Evolutionary conservation across 1,284 basidiomycete genomes (phyloP).

Genomic region (Naganishia sp.): DNA sequence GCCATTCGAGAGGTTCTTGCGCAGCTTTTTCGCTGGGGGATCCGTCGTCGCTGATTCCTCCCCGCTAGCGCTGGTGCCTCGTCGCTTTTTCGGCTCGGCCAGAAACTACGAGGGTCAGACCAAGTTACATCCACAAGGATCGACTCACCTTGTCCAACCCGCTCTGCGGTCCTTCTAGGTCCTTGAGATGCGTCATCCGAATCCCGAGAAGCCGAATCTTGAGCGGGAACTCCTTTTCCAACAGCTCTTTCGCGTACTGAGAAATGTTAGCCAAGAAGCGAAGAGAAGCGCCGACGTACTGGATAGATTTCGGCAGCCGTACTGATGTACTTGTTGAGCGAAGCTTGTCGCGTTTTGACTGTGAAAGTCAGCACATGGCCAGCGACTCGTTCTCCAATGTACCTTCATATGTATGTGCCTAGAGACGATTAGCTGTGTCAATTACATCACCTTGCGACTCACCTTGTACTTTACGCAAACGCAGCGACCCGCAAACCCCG

Average conservation of each 20-base stretch:
- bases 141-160: constrained; percentile 20
- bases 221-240: constrained; percentile 74
- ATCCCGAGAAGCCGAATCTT: constrained; percentile 77
- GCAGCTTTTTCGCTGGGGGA: constrained; percentile 13
- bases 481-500: constrained; percentile 54
- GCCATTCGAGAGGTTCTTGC: constrained; percentile 1
- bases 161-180: constrained; percentile 56
- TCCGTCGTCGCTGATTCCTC: constrained; percentile 10
- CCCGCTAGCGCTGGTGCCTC: constrained; percentile 25
- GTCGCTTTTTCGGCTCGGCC: constrained; percentile 15
- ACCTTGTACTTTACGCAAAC: constrained; percentile 54
- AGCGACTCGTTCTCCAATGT: constrained; percentile 2
- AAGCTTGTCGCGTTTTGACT: constrained; percentile 81
- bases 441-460: constrained; percentile 15
- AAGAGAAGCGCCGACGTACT: constrained; percentile 55
- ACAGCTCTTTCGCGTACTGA: constrained; percentile 77
- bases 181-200: constrained; percentile 78
- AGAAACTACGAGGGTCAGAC: constrained; percentile 5
- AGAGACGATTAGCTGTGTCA: background rate
- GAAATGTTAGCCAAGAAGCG: constrained; percentile 28
- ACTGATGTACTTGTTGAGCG: constrained; percentile 69
- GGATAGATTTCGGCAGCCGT: constrained; percentile 76
- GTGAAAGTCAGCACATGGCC: background rate
- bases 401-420: constrained; percentile 53
- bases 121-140: too few species aligned